Base-by-base conservation (phyloP, 2,329 filamentous ascomycete genomes). In the Exophiala oligosperma region DNA sequence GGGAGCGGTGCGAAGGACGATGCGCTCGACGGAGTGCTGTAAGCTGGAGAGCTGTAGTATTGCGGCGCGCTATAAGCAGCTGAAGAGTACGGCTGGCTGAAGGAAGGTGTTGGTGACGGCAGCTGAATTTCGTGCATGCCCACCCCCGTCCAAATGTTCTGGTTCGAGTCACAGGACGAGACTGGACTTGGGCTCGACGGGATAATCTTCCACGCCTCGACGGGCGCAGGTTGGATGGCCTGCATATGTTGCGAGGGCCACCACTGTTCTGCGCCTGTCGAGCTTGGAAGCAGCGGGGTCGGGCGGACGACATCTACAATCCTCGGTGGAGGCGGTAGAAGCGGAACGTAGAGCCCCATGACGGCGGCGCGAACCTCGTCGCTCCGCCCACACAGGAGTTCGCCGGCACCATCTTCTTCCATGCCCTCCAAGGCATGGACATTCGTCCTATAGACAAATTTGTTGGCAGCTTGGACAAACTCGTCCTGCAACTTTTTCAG, bases 401-500 rank as follows among this genome's bases (percentile, higher is more conserved):
- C 94, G 63, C 94, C 94, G 49, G 90, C 90, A 62, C 94, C 94
- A 70, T 97, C 93, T 78, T 97, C 94, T 79, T 99, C 94, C 65
- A 97, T 82, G 57, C 94, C 94, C 77, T 99, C 94, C 54, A 99
- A 83, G 47, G 92, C 94, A 61, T 88, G 87, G 64, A 91, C 92
- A 69, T 90, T 86, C 14, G 93, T 92, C 71, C 92, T 88, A 78
- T 90, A 99, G 71, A 99, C 93, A 71, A 95, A 99, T 77, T 89
- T 93, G 85, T 99, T 99, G 79, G 93, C 88, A 65, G 92, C 91
- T 78, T 97, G 93, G 65, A 97, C 84, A 71, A 97, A 97, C 70
- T 96, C 92, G 61, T 97, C 91, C 73, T 97, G 94, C 69, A 97
- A 82, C 81, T 96, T 97, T 86, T 96, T 97, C 78, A 95, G 84